Evolutionary conservation across 2,329 filamentous ascomycete species (phyloP).

Genomic region (Nigrospora sphaerica): DNA sequence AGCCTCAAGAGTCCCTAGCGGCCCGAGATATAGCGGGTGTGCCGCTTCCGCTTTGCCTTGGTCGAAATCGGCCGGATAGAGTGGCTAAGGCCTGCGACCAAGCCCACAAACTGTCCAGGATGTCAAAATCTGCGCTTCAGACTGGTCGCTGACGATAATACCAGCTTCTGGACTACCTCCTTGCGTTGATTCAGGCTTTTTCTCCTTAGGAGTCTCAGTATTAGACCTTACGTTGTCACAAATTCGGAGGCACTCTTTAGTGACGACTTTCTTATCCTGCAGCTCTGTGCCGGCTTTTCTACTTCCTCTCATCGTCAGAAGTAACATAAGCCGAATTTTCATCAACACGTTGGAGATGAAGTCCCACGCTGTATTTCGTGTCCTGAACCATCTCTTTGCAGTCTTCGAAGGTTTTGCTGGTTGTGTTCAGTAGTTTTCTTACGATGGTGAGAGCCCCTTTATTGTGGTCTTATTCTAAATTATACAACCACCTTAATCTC

Average conservation of each 20-base stretch:
- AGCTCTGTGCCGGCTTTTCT: slow-evolving; percentile 20
- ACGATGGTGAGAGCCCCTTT: too few species aligned
- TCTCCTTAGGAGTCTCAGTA: slow-evolving; percentile 22
- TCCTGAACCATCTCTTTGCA: slow-evolving; percentile 30
- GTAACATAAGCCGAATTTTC: slow-evolving; percentile 20
- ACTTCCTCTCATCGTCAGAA: slow-evolving; percentile 8
- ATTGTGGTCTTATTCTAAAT: too few species aligned
- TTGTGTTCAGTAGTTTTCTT: too few species aligned
- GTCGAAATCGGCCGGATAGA: too few species aligned
- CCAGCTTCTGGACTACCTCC: neutral
- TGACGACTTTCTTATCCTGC: slow-evolving; percentile 27
- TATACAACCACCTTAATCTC: neutral
- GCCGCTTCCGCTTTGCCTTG: too few species aligned
- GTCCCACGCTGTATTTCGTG: slow-evolving; percentile 24
- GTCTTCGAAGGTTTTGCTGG: too few species aligned
- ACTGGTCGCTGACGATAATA: slow-evolving; percentile 5
- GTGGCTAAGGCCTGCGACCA: too few species aligned
- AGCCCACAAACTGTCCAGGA: too few species aligned
- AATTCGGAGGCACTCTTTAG: slow-evolving; percentile 28
- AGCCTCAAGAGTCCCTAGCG: too few species aligned
- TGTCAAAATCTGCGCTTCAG: slow-evolving; percentile 25
- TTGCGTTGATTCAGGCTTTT: slow-evolving; percentile 16
- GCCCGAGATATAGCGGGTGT: too few species aligned
- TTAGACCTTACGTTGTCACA: slow-evolving; percentile 28
- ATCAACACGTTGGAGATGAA: slow-evolving; percentile 26